Evolutionary conservation across 2,329 filamentous ascomycete species (phyloP).

Genomic region (Venturiaceae sp.): DNA sequence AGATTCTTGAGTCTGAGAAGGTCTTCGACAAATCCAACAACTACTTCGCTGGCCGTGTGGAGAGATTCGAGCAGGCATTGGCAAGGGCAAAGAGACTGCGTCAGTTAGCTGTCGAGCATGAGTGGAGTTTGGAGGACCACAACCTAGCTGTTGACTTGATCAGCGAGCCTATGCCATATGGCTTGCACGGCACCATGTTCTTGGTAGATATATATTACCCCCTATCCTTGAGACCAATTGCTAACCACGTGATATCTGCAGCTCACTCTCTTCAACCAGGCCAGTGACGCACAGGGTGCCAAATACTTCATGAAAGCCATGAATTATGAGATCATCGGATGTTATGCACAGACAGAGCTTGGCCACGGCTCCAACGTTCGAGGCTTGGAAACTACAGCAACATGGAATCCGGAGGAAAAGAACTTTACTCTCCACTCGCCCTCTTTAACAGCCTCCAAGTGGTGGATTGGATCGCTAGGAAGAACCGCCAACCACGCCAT

Average conservation of each 20-base stretch:
- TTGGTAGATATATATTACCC: constrained; percentile 31
- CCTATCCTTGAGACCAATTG: neutral
- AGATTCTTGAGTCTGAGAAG: constrained; percentile 55
- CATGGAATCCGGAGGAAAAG: constrained; percentile 64
- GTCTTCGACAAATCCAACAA: constrained; percentile 73
- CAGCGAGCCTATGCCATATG: constrained; percentile 65
- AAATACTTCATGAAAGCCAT: constrained; percentile 60
- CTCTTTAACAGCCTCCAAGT: constrained; percentile 65
- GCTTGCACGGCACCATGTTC: constrained; percentile 63
- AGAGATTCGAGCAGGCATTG: constrained; percentile 59
- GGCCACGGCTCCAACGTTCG: constrained; percentile 71
- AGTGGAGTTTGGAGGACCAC: constrained; percentile 58
- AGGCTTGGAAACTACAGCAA: constrained; percentile 62
- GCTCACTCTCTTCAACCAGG: constrained; percentile 62
- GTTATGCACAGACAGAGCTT: constrained; percentile 73
- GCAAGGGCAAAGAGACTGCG: constrained; percentile 61
- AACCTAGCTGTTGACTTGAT: constrained; percentile 57
- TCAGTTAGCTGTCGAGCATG: constrained; percentile 55
- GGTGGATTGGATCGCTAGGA: constrained; percentile 76
- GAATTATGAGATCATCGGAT: constrained; percentile 64
- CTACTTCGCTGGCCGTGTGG: constrained; percentile 61
- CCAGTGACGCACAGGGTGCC: constrained; percentile 63
- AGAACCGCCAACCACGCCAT: constrained; percentile 68
- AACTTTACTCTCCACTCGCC: constrained; percentile 68
- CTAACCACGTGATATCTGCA: constrained; percentile 17